These are phyloP conservation scores for Handroanthus guayacan DNA, from an alignment of 257 asterid genomes.

Conservation along the genomic window DNA sequence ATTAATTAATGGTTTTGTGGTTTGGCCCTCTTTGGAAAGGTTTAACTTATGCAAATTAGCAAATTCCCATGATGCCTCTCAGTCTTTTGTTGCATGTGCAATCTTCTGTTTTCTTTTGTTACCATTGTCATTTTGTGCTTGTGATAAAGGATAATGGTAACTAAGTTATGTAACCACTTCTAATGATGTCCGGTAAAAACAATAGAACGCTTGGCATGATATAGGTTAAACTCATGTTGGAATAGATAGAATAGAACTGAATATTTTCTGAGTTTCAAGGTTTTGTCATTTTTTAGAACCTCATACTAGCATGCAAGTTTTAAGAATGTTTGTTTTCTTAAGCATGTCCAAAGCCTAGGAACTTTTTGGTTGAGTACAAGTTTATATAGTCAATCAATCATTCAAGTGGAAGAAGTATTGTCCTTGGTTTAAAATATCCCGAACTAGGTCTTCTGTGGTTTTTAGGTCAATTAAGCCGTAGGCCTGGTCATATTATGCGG, in stretches of 20 bases:
- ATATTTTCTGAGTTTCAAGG: not conserved
- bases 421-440: too few relatives aligned
- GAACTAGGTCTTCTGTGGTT: too few relatives aligned
- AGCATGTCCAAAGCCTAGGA: not conserved
- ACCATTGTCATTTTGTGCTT: not conserved
- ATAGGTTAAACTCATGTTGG: not conserved
- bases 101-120: not conserved
- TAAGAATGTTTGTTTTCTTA: not conserved
- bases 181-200: not conserved
- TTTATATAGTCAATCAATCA: not conserved
- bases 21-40: not conserved
- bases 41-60: not conserved
- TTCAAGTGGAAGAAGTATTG: not conserved
- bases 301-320: not conserved
- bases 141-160: not conserved
- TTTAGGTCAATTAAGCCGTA: not conserved
- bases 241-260: not conserved
- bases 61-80: not conserved
- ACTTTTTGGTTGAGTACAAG: not conserved
- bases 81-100: not conserved
- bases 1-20: not conserved
- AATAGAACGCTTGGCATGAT: not conserved
- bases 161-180: slow-evolving; percentile 3
- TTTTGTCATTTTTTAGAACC: not conserved
- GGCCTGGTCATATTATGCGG: not conserved